Percentiles rank a stretch among this genome's conserved stretches.
Conservation (phyloP, 2,329 filamentous ascomycete genomes). For the Colletotrichum sp. region DNA sequence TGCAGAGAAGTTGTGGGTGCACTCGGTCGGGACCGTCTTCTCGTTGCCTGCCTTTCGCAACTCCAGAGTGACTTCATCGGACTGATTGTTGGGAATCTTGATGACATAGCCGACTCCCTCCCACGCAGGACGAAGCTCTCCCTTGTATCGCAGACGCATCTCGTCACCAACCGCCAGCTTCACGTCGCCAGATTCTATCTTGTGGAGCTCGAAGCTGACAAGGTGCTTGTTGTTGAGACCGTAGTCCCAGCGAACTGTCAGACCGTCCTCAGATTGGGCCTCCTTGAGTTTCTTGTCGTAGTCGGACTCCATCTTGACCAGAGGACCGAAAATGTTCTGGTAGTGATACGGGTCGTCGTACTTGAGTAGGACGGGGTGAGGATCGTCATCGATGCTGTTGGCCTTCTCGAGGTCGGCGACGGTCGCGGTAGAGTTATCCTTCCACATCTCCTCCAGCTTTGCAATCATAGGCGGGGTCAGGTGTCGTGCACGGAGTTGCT, state of each 20-base stretch:
- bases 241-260: slow-evolving; percentile 92
- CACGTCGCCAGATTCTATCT: slow-evolving; percentile 96
- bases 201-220: slow-evolving; percentile 93
- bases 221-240: slow-evolving; percentile 97
- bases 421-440: slow-evolving; percentile 88
- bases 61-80: slow-evolving; percentile 95
- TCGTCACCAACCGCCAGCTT: slow-evolving; percentile 98
- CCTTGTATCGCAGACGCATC: slow-evolving; percentile 96
- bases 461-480: slow-evolving; percentile 94
- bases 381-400: slow-evolving; percentile 91
- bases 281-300: slow-evolving; percentile 99
- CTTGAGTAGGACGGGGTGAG: slow-evolving; percentile 86
- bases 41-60: slow-evolving; percentile 93
- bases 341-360: slow-evolving; percentile 99
- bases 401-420: slow-evolving; percentile 92
- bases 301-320: slow-evolving; percentile 99
- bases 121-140: slow-evolving; percentile 90
- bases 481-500: slow-evolving; percentile 94
- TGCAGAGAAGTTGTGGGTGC: slow-evolving; percentile 96
- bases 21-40: slow-evolving; percentile 94
- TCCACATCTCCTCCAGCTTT: slow-evolving; percentile 98
- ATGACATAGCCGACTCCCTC: slow-evolving; percentile 98
- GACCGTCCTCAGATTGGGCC: slow-evolving; percentile 94
- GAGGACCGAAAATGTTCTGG: slow-evolving; percentile 96
- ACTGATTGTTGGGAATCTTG: slow-evolving; percentile 99